Evolutionary conservation across 139 green algal species (phyloP).

Genomic region (Dunaliella sp.): DNA sequence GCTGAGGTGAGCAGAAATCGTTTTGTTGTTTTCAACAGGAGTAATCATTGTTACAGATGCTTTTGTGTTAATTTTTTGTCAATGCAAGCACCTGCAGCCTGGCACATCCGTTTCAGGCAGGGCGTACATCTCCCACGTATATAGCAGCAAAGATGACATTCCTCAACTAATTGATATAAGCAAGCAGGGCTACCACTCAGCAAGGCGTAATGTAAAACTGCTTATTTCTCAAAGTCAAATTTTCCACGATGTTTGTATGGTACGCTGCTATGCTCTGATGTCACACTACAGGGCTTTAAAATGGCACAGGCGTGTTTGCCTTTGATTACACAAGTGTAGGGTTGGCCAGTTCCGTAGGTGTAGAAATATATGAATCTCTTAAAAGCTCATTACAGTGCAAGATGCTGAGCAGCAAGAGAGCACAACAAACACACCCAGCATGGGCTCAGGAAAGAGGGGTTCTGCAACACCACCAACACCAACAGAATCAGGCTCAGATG

Average conservation of each 20-base stretch:
- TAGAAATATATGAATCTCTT: not conserved
- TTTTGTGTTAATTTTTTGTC: not conserved
- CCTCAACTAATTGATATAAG: not conserved
- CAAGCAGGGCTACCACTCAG: not conserved
- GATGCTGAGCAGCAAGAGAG: no score
- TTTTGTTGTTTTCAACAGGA: no score
- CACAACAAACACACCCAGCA: not conserved
- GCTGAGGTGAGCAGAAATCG: no score
- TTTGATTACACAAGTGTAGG: not conserved
- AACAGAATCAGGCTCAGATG: not conserved
- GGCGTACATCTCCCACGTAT: no score
- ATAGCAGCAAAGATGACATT: not conserved
- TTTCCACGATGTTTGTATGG: no score
- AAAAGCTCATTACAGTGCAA: not conserved
- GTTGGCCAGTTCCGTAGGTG: not conserved
- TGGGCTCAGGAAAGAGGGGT: not conserved
- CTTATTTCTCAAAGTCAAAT: not conserved
- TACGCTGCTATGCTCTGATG: no score
- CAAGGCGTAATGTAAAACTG: not conserved
- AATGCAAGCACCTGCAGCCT: not conserved
- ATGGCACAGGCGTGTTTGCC: no score
- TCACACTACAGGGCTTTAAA: no score
- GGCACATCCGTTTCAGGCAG: not conserved
- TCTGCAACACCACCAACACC: not conserved
- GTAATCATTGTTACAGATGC: not conserved